Evolutionary conservation across 2,329 filamentous ascomycete species (phyloP).

Genomic region (Delphinella strobiligena): DNA sequence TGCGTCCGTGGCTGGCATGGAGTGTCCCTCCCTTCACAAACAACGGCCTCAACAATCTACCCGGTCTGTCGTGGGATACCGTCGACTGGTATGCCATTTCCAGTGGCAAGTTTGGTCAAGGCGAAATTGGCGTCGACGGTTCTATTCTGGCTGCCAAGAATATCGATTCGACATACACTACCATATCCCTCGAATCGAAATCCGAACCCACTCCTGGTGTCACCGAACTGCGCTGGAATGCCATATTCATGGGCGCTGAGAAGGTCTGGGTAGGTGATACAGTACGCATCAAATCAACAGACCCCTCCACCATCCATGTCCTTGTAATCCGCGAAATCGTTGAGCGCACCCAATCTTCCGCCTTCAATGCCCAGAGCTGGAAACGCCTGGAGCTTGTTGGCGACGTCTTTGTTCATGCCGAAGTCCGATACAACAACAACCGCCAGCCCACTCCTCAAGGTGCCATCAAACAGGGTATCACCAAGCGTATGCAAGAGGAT

Average conservation of each 20-base stretch:
- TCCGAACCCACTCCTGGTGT: conserved; percentile 23
- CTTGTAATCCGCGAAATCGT: conserved; percentile 35
- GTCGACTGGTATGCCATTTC: conserved; percentile 38
- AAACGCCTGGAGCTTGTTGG: conserved; percentile 27
- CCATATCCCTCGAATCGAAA: conserved; percentile 36
- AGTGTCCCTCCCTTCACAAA: conserved; percentile 41
- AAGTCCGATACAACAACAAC: conserved; percentile 23
- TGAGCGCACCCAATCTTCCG: conserved; percentile 22
- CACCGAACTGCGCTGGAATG: conserved; percentile 37
- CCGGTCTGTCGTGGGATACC: conserved; percentile 32
- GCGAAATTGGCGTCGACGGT: conserved; percentile 42
- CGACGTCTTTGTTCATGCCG: conserved; percentile 40
- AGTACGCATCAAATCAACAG: conserved; percentile 34
- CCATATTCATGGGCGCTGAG: conserved; percentile 45
- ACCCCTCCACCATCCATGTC: conserved; percentile 33
- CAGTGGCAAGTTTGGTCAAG: conserved; percentile 28
- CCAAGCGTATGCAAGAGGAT: conserved; percentile 39
- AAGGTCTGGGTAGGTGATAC: conserved; percentile 50
- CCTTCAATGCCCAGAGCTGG: conserved; percentile 11
- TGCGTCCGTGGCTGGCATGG: conserved; percentile 49
- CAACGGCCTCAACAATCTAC: conserved; percentile 27
- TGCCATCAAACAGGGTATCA: conserved; percentile 15
- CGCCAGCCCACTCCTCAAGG: neutral
- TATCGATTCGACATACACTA: conserved; percentile 43
- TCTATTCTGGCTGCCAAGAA: conserved; percentile 46